phyloP scores from a whole-genome alignment of 768 basidiomycete genomes.

The Calocybe indica region DNA sequence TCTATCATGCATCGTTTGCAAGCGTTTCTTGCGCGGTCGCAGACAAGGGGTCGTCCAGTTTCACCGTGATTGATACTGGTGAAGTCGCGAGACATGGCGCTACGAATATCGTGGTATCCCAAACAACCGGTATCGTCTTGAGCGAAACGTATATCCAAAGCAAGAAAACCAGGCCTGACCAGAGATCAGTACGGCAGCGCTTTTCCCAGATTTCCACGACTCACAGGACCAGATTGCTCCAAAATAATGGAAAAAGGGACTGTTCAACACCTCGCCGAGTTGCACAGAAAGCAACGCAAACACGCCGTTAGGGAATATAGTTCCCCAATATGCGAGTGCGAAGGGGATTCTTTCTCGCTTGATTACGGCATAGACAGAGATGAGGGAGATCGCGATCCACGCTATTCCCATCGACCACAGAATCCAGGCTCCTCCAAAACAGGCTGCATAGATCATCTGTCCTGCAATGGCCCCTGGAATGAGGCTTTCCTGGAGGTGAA shows the following conservation, averaged over 20 bases:
- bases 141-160: constrained; percentile 33
- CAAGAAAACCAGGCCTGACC: constrained; percentile 26
- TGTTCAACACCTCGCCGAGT: constrained; percentile 42
- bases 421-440: constrained; percentile 39
- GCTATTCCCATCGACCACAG: constrained; percentile 53
- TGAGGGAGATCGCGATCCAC: constrained; percentile 41
- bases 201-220: constrained; percentile 10
- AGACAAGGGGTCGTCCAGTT: too few relatives aligned
- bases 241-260: constrained; percentile 43
- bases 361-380: constrained; percentile 28
- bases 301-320: constrained; percentile 51
- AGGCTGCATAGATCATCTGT: constrained; percentile 34
- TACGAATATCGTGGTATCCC: constrained; percentile 41
- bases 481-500: constrained; percentile 14
- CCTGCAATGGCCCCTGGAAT: constrained; percentile 28
- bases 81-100: constrained; percentile 32
- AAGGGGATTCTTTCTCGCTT: constrained; percentile 32
- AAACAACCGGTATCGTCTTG: constrained; percentile 37
- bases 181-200: constrained; percentile 18
- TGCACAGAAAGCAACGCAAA: constrained; percentile 45
- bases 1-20: too few relatives aligned
- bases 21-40: too few relatives aligned
- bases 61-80: neutral
- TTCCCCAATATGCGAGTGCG: constrained; percentile 46
- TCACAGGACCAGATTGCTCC: constrained; percentile 49